These are phyloP conservation scores for Epichloe scottii DNA, from an alignment of 2,329 filamentous ascomycete species.

Conservation along the genomic window DNA sequence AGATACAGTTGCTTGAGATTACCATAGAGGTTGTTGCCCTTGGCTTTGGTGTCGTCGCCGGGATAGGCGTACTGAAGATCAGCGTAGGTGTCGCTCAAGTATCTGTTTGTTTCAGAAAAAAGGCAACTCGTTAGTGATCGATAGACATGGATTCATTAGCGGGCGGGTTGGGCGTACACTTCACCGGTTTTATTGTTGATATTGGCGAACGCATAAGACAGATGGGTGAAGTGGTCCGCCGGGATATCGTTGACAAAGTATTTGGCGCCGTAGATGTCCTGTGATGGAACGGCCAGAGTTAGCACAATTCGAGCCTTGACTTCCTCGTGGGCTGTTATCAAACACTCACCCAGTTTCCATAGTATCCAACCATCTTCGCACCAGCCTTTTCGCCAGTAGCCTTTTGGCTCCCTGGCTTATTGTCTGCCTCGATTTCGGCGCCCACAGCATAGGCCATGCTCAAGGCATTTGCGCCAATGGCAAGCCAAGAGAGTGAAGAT, in stretches of 20 bases:
- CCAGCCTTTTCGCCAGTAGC: not conserved
- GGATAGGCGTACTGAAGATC: slow-evolving; percentile 56
- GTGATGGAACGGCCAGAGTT: slow-evolving; percentile 12
- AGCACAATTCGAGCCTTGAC: too few relatives aligned
- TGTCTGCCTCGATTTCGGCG: not conserved
- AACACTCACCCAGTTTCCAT: not conserved
- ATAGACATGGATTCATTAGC: not conserved
- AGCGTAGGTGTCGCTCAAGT: slow-evolving; percentile 21
- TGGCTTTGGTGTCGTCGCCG: slow-evolving; percentile 40
- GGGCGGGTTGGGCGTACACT: not conserved
- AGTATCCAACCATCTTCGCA: not conserved
- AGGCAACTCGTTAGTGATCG: not conserved
- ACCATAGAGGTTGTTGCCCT: slow-evolving; percentile 58
- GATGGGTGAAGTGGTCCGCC: slow-evolving; percentile 55
- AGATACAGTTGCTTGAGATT: slow-evolving; percentile 65
- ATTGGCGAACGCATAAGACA: slow-evolving; percentile 49
- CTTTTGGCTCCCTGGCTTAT: not conserved
- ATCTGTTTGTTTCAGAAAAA: slow-evolving; percentile 7
- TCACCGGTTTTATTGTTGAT: slow-evolving; percentile 19
- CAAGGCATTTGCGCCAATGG: not conserved
- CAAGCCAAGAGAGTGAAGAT: slow-evolving; percentile 1
- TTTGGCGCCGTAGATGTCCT: slow-evolving; percentile 55
- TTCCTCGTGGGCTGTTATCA: too few relatives aligned
- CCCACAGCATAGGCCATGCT: not conserved
- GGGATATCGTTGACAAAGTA: slow-evolving; percentile 60